Base-by-base conservation (phyloP, 768 basidiomycete genomes). In the Clitopilus hobsonii region DNA sequence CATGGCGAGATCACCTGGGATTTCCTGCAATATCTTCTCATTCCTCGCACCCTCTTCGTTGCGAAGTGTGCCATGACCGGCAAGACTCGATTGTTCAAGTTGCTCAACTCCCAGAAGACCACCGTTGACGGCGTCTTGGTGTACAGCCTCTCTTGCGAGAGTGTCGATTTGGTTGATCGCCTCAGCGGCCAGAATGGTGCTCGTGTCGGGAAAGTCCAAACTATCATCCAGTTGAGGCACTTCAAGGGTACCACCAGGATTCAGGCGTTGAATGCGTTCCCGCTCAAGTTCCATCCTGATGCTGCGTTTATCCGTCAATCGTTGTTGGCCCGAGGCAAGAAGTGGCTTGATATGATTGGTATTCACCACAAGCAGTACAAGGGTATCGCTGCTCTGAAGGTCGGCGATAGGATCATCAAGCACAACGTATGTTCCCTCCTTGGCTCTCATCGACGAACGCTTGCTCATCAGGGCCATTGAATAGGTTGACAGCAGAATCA, bases 1-100 rank as follows among this genome's bases (percentile, higher is more conserved):
- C 81, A 84, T 57, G 72, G 70, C 11, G 84, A 86, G 62, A 85
- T 85, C 59, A 80, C 80, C 2, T 84, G 74, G 60, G 76, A 79
- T 11, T 70, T 81, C 28, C 71, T 86, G 49, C 79, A 81, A 61
- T 71, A 78, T 13, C 73, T 88, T 56, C 74, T 83, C 47, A 74
- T 83, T 16, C 83, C 84, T 0, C 71, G 78, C 25, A 74, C 78
- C 20, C 64, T 80, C 48, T 67, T 86, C 60, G 73, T 80, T 26
- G 74, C 77, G 1, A 72, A 66, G 11, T 85, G 85, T 65, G 74
- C 79, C 18, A 69, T 80, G 45, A 84, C 83, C 0, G 77, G 76
- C 20, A 77, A 77, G 23, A 77, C 76, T 0, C 74, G 81, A 24
- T 72, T 82, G 3, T 76, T 83, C 63, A 70, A 74, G 52, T 69